These are phyloP conservation scores for Silene conica DNA, from an alignment of 148 eudicot species.

Conservation along the genomic window DNA sequence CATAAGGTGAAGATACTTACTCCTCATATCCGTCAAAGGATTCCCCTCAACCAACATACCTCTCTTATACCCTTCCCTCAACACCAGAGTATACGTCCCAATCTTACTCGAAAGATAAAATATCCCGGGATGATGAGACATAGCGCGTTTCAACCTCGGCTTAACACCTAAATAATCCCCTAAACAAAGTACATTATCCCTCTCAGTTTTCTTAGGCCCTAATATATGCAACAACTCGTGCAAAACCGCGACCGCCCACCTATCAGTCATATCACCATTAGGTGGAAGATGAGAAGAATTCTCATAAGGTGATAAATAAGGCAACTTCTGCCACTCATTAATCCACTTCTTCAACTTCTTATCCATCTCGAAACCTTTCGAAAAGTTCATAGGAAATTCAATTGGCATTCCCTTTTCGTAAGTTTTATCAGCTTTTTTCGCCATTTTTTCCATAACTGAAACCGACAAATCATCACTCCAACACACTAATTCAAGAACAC, in stretches of 20 bases:
- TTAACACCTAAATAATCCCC: constrained; percentile 76
- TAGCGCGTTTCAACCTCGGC: constrained; percentile 65
- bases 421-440: constrained; percentile 21
- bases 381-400: constrained; percentile 32
- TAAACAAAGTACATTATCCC: constrained; percentile 50
- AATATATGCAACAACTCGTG: constrained; percentile 68
- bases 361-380: constrained; percentile 39
- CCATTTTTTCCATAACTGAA: constrained; percentile 32
- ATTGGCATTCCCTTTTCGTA: constrained; percentile 35
- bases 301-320: constrained; percentile 83
- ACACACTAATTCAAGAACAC: constrained; percentile 36
- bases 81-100: constrained; percentile 68
- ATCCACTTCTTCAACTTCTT: constrained; percentile 38
- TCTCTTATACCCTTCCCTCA: constrained; percentile 81
- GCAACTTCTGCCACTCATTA: constrained; percentile 77
- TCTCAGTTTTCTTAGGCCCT: constrained; percentile 71
- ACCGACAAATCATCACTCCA: constrained; percentile 40
- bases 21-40: constrained; percentile 66
- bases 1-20: constrained; percentile 73
- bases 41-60: constrained; percentile 56
- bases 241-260: constrained; percentile 68
- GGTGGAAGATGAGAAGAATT: constrained; percentile 46
- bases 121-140: constrained; percentile 84
- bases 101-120: constrained; percentile 74
- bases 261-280: constrained; percentile 59